These are phyloP conservation scores for Jamesozyma piceae DNA, from an alignment of 805 yeast species.

Conservation along the genomic window DNA sequence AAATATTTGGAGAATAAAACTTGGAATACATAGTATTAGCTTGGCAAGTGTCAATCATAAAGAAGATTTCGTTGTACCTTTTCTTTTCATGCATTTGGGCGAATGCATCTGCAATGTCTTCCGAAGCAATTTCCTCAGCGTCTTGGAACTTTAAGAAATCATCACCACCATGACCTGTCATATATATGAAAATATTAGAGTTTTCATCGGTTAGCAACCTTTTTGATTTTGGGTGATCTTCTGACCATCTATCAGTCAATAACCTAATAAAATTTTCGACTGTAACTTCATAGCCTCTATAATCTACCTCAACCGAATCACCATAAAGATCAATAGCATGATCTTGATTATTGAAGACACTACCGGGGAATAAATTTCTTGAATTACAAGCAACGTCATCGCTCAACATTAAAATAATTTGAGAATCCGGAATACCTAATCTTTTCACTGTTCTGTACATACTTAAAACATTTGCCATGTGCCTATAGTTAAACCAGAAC, in stretches of 20 bases:
- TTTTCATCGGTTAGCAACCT: slow-evolving; percentile 86
- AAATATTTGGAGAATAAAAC: slow-evolving; percentile 82
- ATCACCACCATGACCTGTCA: slow-evolving; percentile 99
- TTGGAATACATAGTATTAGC: slow-evolving; percentile 96
- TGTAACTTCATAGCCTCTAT: slow-evolving; percentile 95
- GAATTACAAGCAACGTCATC: slow-evolving; percentile 98
- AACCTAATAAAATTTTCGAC: slow-evolving; percentile 92
- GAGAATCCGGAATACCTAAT: slow-evolving; percentile 95
- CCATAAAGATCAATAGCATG: slow-evolving; percentile 90
- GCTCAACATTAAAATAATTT: slow-evolving; percentile 88
- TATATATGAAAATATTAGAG: slow-evolving; percentile 84
- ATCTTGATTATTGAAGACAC: slow-evolving; percentile 89
- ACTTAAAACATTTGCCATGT: slow-evolving; percentile 91
- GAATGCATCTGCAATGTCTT: slow-evolving; percentile 94
- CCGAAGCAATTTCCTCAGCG: slow-evolving; percentile 92
- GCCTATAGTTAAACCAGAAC: slow-evolving; percentile 97
- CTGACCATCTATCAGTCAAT: slow-evolving; percentile 91
- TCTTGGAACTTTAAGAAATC: slow-evolving; percentile 96
- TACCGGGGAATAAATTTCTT: slow-evolving; percentile 90
- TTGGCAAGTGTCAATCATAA: slow-evolving; percentile 98
- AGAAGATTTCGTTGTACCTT: slow-evolving; percentile 87
- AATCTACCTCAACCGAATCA: slow-evolving; percentile 90
- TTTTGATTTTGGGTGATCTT: slow-evolving; percentile 87
- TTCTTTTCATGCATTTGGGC: slow-evolving; percentile 95
- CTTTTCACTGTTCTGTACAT: slow-evolving; percentile 94